phyloP scores from a whole-genome alignment of 305 asterid genomes.

The Rubia occidens region DNA sequence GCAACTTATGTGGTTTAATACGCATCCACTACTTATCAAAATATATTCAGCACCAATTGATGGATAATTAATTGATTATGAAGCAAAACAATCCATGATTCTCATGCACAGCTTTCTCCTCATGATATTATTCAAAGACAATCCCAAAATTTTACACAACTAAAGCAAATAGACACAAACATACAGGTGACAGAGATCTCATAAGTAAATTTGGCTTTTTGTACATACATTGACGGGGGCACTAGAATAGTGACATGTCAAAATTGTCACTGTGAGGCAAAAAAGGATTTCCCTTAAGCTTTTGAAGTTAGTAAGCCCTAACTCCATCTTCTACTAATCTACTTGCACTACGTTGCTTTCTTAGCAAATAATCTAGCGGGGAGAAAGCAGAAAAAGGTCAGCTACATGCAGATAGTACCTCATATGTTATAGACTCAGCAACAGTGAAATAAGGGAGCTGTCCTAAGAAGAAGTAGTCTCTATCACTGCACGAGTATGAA shows the following conservation, averaged over 20 bases:
- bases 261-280: background rate
- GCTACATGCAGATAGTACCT: constrained; percentile 39
- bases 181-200: background rate
- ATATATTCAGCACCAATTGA: background rate
- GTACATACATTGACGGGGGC: background rate
- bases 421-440: constrained; percentile 63
- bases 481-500: constrained; percentile 44
- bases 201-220: background rate
- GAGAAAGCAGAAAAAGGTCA: background rate
- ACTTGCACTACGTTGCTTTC: background rate
- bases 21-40: background rate
- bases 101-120: background rate
- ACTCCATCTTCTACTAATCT: background rate
- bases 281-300: background rate
- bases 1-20: background rate
- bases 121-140: background rate
- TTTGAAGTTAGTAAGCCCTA: background rate
- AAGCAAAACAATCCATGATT: background rate
- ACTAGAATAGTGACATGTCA: background rate
- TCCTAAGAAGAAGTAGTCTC: constrained; percentile 82
- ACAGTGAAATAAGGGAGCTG: constrained; percentile 76
- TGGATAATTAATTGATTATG: background rate
- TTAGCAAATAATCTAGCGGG: background rate
- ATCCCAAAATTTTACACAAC: background rate
- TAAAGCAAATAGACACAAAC: background rate